A percentile compares a stretch with the other conserved stretches of the same genome.
Conservation (phyloP, 768 basidiomycete genomes). For the Naganishia antarctica region DNA sequence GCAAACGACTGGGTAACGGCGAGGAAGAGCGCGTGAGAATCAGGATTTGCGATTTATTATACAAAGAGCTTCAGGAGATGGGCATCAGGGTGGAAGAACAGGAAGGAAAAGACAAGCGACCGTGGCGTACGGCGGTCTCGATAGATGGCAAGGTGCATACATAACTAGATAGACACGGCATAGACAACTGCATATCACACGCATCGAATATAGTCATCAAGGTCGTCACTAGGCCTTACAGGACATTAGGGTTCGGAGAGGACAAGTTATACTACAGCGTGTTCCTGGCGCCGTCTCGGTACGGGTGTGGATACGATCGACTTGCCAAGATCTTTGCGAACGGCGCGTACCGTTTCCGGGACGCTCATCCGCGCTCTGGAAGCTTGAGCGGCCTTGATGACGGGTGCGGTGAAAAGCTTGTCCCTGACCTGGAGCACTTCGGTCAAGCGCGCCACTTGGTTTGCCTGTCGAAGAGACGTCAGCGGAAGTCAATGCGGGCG, state of each 20-base stretch:
- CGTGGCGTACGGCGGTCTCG: slow-evolving; percentile 36
- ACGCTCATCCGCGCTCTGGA: slow-evolving; percentile 28
- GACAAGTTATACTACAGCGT: slow-evolving; percentile 2
- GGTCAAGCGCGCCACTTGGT: slow-evolving; percentile 29
- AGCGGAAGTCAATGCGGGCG: neutral
- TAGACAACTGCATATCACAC: too few relatives aligned
- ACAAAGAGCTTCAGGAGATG: slow-evolving; percentile 40
- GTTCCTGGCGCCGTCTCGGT: slow-evolving; percentile 9
- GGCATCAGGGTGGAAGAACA: slow-evolving; percentile 37
- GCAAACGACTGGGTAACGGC: slow-evolving; percentile 34
- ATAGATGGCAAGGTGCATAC: slow-evolving; percentile 20
- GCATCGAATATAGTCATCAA: too few relatives aligned
- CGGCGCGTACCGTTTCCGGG: slow-evolving; percentile 27
- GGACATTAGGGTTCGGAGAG: too few relatives aligned
- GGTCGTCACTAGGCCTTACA: too few relatives aligned
- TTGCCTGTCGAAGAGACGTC: slow-evolving; percentile 19
- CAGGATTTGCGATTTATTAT: slow-evolving; percentile 56
- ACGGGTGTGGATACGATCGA: slow-evolving; percentile 17
- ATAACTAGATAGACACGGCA: too few relatives aligned
- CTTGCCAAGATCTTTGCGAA: slow-evolving; percentile 27
- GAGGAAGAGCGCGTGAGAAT: slow-evolving; percentile 54
- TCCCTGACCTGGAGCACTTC: slow-evolving; percentile 24
- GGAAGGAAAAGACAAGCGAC: slow-evolving; percentile 42
- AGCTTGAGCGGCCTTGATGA: slow-evolving; percentile 27
- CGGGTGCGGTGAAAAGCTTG: slow-evolving; percentile 24